phyloP scores from a whole-genome alignment of 2,329 filamentous ascomycete genomes.

The Hypoxylon sp. region DNA sequence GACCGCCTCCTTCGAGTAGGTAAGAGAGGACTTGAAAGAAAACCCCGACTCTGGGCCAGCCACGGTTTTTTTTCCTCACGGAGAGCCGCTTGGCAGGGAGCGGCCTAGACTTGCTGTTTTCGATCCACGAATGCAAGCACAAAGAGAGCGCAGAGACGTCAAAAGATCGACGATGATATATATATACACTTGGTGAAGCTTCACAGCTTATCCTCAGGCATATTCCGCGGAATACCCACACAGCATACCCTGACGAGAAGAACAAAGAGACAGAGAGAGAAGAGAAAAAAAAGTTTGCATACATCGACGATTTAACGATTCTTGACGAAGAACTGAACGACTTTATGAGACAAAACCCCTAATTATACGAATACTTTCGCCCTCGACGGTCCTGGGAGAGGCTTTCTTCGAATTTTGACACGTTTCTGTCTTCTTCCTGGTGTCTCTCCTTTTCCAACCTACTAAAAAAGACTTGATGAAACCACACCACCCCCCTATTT shows the following conservation, averaged over 20 bases:
- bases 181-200: conserved; percentile 50
- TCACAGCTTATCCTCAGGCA: conserved; percentile 48
- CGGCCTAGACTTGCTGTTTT: conserved; percentile 37
- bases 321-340: conserved; percentile 44
- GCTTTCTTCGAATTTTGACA: conserved; percentile 17
- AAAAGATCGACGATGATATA: conserved; percentile 44
- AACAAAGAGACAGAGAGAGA: conserved; percentile 31
- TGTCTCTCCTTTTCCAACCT: conserved; percentile 27
- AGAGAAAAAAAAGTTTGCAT: conserved; percentile 47
- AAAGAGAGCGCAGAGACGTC: conserved; percentile 37
- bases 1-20: conserved; percentile 65
- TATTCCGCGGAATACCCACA: conserved; percentile 45
- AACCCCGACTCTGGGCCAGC: no score
- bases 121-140: conserved; percentile 39
- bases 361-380: conserved; percentile 32
- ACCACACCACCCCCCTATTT: no score
- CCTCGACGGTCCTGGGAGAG: conserved; percentile 34
- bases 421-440: conserved; percentile 26
- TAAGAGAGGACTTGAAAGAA: conserved; percentile 20
- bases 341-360: conserved; percentile 37
- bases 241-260: conserved; percentile 40
- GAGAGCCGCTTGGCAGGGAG: conserved; percentile 23
- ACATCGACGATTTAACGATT: conserved; percentile 46
- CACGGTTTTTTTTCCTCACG: conserved; percentile 17
- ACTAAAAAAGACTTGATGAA: conserved; percentile 35